A percentile compares a stretch with the other conserved stretches of the same genome.
Conservation (phyloP, 805 yeast genomes). For the Saturnispora mendoncae region DNA sequence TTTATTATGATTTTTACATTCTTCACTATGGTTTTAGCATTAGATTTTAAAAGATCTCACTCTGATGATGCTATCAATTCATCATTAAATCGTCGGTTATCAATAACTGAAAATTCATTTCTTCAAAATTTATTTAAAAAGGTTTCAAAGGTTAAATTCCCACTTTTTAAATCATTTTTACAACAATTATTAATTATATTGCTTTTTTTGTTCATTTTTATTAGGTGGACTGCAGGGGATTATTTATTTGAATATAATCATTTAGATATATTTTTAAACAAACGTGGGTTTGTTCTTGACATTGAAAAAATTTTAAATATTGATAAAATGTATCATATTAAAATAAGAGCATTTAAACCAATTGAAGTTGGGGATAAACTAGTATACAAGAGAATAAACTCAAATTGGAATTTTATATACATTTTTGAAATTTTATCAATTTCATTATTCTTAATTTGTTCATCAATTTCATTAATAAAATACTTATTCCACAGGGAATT, state of each 20-base stretch:
- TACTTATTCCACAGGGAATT: constrained; percentile 26
- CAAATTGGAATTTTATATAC: constrained; percentile 43
- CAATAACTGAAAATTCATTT: constrained; percentile 11
- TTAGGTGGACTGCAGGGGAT: constrained; percentile 30
- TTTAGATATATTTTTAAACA: constrained; percentile 22
- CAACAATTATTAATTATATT: constrained; percentile 24
- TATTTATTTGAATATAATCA: not conserved
- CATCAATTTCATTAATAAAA: constrained; percentile 38
- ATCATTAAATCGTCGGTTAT: not conserved
- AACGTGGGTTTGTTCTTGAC: constrained; percentile 26
- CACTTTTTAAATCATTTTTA: constrained; percentile 28
- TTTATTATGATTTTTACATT: constrained; percentile 55
- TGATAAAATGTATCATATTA: not conserved
- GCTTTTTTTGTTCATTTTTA: constrained; percentile 24
- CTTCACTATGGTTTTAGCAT: constrained; percentile 54
- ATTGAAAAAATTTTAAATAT: constrained; percentile 11
- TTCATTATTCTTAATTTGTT: constrained; percentile 42
- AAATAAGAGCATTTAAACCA: constrained; percentile 3
- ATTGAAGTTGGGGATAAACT: not conserved
- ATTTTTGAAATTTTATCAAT: constrained; percentile 48
- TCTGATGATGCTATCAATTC: not conserved
- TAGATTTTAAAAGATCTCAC: constrained; percentile 47
- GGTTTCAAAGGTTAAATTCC: constrained; percentile 30
- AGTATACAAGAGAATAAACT: constrained; percentile 14
- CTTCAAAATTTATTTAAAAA: constrained; percentile 24